Evolutionary conservation across 192 early-diverging fungal species (phyloP).

Genomic region (Mortierella alpina): DNA sequence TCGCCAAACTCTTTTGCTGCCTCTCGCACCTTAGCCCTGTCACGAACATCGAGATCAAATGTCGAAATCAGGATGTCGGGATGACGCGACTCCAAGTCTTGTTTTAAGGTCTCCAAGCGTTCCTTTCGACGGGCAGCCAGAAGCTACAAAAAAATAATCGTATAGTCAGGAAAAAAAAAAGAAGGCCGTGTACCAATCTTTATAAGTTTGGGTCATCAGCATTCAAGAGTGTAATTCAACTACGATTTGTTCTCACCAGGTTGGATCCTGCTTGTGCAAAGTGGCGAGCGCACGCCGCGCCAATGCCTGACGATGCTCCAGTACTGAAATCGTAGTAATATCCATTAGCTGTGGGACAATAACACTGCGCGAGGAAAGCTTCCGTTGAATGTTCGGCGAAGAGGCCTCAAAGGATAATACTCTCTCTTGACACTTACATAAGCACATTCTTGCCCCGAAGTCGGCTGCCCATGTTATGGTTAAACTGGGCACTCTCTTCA

Average conservation of each 20-base stretch:
- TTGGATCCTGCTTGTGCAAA: constrained; percentile 72
- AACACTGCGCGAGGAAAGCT: not conserved
- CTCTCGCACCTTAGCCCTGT: constrained; percentile 60
- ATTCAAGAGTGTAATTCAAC: not conserved
- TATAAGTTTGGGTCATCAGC: not conserved
- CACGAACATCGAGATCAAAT: constrained; percentile 79
- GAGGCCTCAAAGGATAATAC: not conserved
- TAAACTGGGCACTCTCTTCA: not conserved
- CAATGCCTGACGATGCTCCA: constrained; percentile 79
- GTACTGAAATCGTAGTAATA: constrained; percentile 51
- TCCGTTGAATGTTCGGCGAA: not conserved
- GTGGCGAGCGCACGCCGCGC: constrained; percentile 74
- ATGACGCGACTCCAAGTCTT: constrained; percentile 57
- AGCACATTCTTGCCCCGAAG: constrained; percentile 49
- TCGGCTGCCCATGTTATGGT: constrained; percentile 25
- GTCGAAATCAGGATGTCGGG: constrained; percentile 67
- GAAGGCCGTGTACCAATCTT: not conserved
- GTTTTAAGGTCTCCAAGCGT: constrained; percentile 67
- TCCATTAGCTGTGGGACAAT: too few relatives aligned
- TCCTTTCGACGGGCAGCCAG: constrained; percentile 76
- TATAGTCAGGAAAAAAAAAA: not conserved
- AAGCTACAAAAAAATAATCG: constrained; percentile 37
- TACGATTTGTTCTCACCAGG: constrained; percentile 51
- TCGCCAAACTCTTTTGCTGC: constrained; percentile 68
- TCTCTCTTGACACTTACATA: constrained; percentile 14